Conservation (phyloP, 2,329 filamentous ascomycete species). For the Ophiostoma pallidulum region DNA sequence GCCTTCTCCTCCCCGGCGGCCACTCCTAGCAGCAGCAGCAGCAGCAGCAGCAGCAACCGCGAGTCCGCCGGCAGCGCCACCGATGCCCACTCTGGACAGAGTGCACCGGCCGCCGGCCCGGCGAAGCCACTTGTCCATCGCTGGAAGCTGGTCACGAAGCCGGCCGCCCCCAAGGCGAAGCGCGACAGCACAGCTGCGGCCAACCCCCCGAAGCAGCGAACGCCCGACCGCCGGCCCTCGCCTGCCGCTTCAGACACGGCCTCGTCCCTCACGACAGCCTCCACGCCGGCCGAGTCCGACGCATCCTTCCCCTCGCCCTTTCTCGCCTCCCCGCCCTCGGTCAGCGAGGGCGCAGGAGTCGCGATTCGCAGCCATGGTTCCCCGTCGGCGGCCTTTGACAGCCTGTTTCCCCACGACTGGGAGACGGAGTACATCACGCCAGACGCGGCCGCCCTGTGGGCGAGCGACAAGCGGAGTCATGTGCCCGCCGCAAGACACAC, state of each 20-base stretch:
- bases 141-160: conserved; percentile 22
- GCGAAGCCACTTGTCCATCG: conserved; percentile 16
- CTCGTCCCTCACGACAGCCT: neutral
- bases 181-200: neutral
- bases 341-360: conserved; percentile 3
- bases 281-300: neutral
- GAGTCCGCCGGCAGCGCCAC: neutral
- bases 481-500: neutral
- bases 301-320: conserved; percentile 3
- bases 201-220: neutral
- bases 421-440: conserved; percentile 8
- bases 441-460: neutral
- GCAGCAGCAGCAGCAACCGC: neutral
- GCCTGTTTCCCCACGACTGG: conserved; percentile 9
- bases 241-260: conserved; percentile 5
- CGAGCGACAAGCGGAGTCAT: neutral
- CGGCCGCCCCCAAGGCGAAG: conserved; percentile 4
- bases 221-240: neutral
- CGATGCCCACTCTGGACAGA: no score
- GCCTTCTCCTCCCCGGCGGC: no score
- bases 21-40: neutral
- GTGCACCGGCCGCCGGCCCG: neutral
- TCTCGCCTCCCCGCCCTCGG: conserved; percentile 4
- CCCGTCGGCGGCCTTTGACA: neutral
- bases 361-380: neutral